These are phyloP conservation scores for Colletotrichum costaricense DNA, from an alignment of 2,329 filamentous ascomycete species.

Conservation along the genomic window DNA sequence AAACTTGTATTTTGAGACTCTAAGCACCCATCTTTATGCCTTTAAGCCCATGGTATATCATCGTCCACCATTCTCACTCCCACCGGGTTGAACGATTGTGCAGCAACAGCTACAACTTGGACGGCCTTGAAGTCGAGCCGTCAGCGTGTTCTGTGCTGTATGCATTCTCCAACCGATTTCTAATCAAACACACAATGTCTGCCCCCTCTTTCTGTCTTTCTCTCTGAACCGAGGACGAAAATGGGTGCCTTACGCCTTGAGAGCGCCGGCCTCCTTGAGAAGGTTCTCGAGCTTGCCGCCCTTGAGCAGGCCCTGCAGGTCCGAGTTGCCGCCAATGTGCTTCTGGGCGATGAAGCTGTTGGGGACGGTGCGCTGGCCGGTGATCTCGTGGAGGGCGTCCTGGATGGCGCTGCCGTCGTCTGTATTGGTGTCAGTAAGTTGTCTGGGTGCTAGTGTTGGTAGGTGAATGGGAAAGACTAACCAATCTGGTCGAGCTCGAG, in stretches of 20 bases:
- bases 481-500: conserved; percentile 86
- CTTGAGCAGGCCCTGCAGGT: conserved; percentile 72
- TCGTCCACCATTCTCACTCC: neutral
- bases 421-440: conserved; percentile 49
- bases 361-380: conserved; percentile 87
- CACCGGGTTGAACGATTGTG: neutral
- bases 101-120: conserved; percentile 14
- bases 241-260: conserved; percentile 50
- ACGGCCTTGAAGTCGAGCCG: conserved; percentile 5
- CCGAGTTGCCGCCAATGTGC: conserved; percentile 97
- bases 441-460: neutral
- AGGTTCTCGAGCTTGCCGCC: conserved; percentile 52
- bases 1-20: neutral
- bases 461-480: too few relatives aligned
- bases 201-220: neutral
- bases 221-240: neutral
- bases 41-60: conserved; percentile 15
- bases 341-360: conserved; percentile 93
- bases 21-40: neutral
- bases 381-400: conserved; percentile 82
- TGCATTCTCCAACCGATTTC: neutral
- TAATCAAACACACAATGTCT: neutral
- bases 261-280: conserved; percentile 55
- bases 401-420: conserved; percentile 88
- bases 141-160: conserved; percentile 8